Evolutionary conservation across 768 basidiomycete genomes (phyloP).

Genomic region (Kwoniella dejecticola): DNA sequence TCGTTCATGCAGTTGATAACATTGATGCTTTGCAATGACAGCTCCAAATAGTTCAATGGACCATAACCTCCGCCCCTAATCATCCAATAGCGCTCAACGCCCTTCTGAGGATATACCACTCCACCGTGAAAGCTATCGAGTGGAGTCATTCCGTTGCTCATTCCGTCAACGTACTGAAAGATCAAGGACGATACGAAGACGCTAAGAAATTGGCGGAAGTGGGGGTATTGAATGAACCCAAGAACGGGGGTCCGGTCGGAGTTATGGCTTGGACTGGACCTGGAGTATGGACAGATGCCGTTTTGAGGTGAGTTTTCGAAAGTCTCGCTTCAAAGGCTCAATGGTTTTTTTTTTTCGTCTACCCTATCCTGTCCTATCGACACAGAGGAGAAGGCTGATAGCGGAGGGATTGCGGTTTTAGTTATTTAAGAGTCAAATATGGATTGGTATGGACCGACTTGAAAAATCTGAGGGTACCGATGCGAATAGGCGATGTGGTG

Average conservation of each 20-base stretch:
- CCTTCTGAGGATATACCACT: conserved; percentile 55
- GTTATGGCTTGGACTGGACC: conserved; percentile 60
- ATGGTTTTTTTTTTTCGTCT: no score
- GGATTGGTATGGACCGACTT: conserved; percentile 56
- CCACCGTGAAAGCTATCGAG: conserved; percentile 41
- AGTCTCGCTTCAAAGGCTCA: background rate
- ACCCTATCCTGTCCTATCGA: no score
- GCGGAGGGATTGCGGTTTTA: background rate
- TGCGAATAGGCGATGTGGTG: conserved; percentile 55
- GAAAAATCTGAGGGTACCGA: conserved; percentile 45
- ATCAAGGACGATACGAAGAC: conserved; percentile 34
- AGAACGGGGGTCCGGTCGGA: conserved; percentile 50
- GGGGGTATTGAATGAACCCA: conserved; percentile 41
- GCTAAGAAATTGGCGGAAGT: conserved; percentile 28
- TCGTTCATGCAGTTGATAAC: background rate
- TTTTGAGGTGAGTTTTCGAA: conserved; percentile 49
- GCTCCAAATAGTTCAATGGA: conserved; percentile 60
- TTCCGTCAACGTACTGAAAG: conserved; percentile 23
- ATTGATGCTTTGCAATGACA: conserved; percentile 29
- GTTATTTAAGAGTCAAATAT: conserved; percentile 54
- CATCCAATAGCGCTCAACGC: conserved; percentile 59
- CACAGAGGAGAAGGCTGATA: background rate
- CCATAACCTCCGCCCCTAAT: conserved; percentile 55
- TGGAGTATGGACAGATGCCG: conserved; percentile 56
- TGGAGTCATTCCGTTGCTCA: conserved; percentile 35